A percentile compares a stretch with the other conserved stretches of the same genome.
Conservation (phyloP, 1,284 basidiomycete species). For the Athelia sp. region DNA sequence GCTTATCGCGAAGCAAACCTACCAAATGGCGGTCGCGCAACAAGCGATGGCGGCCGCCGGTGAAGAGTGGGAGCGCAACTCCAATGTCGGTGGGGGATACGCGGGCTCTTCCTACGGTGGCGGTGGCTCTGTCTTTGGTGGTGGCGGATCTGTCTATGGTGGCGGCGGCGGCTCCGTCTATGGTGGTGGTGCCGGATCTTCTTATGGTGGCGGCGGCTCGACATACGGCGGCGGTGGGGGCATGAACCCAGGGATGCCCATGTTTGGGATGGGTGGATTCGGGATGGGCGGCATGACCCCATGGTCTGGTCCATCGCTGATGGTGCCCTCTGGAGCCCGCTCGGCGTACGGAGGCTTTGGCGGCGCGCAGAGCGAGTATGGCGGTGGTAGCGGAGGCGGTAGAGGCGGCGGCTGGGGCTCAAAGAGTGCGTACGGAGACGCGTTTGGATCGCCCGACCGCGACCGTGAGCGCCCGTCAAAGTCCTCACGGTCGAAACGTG, state of each 20-base stretch:
- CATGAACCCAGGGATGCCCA: slow-evolving; percentile 24
- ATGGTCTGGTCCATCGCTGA: slow-evolving; percentile 35
- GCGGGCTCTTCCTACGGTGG: slow-evolving; percentile 25
- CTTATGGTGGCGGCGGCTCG: too few relatives aligned
- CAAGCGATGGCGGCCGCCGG: slow-evolving; percentile 78
- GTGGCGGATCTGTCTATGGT: slow-evolving; percentile 35
- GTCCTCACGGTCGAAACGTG: background rate
- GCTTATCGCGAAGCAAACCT: slow-evolving; percentile 77
- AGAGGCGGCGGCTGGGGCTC: slow-evolving; percentile 45
- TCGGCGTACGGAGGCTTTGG: slow-evolving; percentile 50
- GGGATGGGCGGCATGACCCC: slow-evolving; percentile 31
- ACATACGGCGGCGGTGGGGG: slow-evolving; percentile 3
- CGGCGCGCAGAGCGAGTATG: slow-evolving; percentile 48
- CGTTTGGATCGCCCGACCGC: slow-evolving; percentile 36
- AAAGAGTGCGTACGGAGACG: slow-evolving; percentile 63
- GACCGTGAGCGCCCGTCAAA: slow-evolving; percentile 14
- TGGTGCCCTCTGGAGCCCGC: slow-evolving; percentile 44
- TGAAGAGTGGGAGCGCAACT: slow-evolving; percentile 82
- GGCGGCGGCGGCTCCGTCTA: slow-evolving; percentile 17
- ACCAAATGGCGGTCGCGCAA: slow-evolving; percentile 80
- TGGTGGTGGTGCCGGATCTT: slow-evolving; percentile 8
- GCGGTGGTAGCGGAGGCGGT: slow-evolving; percentile 33
- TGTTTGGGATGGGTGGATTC: slow-evolving; percentile 23
- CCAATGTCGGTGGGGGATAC: slow-evolving; percentile 42
- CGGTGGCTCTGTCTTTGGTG: slow-evolving; percentile 21